Conservation (phyloP, 2,329 filamentous ascomycete genomes). For the Venturiaceae sp. region DNA sequence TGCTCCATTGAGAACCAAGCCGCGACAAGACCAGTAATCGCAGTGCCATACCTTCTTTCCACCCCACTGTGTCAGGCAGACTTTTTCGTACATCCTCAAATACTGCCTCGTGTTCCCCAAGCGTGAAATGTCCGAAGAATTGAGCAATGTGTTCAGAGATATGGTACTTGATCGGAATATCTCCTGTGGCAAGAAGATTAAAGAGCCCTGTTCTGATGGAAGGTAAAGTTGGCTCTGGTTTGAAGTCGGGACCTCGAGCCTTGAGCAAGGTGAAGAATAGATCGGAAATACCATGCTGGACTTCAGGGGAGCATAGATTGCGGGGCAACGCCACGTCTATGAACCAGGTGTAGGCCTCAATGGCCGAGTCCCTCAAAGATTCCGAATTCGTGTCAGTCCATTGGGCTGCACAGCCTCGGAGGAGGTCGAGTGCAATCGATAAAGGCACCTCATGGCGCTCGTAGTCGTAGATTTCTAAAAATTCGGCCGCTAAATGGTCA, state of each 20-base stretch:
- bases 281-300: conserved; percentile 56
- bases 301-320: conserved; percentile 58
- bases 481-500: conserved; percentile 35
- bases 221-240: conserved; percentile 46
- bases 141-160: conserved; percentile 60
- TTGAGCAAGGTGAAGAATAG: conserved; percentile 64
- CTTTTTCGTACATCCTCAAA: conserved; percentile 75
- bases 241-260: conserved; percentile 54
- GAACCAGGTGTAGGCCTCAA: conserved; percentile 73
- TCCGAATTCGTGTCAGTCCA: conserved; percentile 52
- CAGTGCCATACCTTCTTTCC: conserved; percentile 74
- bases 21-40: conserved; percentile 67
- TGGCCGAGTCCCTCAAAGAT: conserved; percentile 54
- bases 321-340: conserved; percentile 56
- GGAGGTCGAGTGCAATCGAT: conserved; percentile 55
- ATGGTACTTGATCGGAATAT: conserved; percentile 64
- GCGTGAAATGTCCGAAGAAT: conserved; percentile 73
- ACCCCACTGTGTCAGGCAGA: conserved; percentile 63
- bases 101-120: conserved; percentile 73
- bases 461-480: conserved; percentile 47
- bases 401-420: conserved; percentile 51
- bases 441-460: conserved; percentile 67
- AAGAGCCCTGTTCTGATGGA: conserved; percentile 65
- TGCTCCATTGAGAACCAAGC: conserved; percentile 76
- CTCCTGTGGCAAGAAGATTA: conserved; percentile 55